These are phyloP conservation scores for Citrus hindsii DNA, from an alignment of 345 rosid species.

Conservation along the genomic window DNA sequence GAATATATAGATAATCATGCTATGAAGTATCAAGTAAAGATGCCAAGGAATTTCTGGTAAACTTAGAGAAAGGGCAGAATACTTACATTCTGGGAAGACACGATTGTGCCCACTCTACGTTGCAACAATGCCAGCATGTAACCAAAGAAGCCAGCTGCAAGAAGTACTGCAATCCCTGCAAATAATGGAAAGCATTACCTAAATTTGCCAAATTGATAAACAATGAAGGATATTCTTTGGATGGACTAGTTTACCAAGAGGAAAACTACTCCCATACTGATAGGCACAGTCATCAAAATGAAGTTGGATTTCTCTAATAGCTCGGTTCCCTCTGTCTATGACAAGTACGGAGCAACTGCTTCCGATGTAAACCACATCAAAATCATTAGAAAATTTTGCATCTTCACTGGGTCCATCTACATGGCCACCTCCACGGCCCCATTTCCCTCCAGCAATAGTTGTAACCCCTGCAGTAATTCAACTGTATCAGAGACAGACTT, in stretches of 20 bases:
- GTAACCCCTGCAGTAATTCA: constrained; percentile 63
- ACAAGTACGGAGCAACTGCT: constrained; percentile 97
- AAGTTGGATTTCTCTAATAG: constrained; percentile 95
- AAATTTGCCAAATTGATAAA: neutral
- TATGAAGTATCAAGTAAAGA: neutral
- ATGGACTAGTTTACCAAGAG: constrained; percentile 54
- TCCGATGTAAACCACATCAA: constrained; percentile 92
- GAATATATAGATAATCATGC: neutral
- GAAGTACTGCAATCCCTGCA: constrained; percentile 92
- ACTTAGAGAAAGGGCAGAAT: neutral
- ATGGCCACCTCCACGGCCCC: constrained; percentile 72
- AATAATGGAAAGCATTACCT: constrained; percentile 14
- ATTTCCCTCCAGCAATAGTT: constrained; percentile 97
- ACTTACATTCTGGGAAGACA: constrained; percentile 70
- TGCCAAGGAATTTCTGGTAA: neutral
- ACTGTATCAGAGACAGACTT: constrained; percentile 8
- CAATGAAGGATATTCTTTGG: neutral
- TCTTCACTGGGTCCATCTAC: constrained; percentile 98
- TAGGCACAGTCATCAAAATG: constrained; percentile 98
- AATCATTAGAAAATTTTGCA: constrained; percentile 93
- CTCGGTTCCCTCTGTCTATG: constrained; percentile 90
- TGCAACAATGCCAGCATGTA: constrained; percentile 97
- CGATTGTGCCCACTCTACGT: constrained; percentile 61
- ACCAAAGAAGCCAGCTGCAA: constrained; percentile 91
- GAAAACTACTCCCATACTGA: constrained; percentile 93